A percentile compares a stretch with the other conserved stretches of the same genome.
Evolutionary conservation across 208 protist genomes (phyloP).

Genomic region (Phytomonas francai): DNA sequence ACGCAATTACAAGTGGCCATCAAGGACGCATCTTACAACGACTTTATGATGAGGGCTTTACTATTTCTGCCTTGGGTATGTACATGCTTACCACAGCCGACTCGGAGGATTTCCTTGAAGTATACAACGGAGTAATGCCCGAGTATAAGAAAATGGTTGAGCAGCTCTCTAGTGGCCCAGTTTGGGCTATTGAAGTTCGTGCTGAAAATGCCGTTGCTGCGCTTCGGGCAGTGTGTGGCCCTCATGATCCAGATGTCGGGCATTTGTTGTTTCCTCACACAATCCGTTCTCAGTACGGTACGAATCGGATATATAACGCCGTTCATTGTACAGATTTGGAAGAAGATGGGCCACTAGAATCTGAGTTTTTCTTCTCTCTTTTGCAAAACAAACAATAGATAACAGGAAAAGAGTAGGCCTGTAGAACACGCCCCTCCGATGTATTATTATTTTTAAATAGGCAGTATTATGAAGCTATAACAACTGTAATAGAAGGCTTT

Average conservation of each 20-base stretch:
- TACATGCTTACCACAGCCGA: slow-evolving; percentile 86
- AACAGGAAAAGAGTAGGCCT: neutral
- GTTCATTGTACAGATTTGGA: slow-evolving; percentile 96
- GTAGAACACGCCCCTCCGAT: neutral
- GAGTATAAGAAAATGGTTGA: slow-evolving; percentile 92
- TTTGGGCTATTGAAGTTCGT: slow-evolving; percentile 85
- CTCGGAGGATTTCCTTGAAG: slow-evolving; percentile 95
- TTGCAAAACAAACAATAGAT: slow-evolving; percentile 59
- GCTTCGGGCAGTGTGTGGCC: slow-evolving; percentile 85
- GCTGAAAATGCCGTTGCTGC: slow-evolving; percentile 77
- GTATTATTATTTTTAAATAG: slow-evolving; percentile 5
- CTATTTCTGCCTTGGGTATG: slow-evolving; percentile 86
- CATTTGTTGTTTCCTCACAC: slow-evolving; percentile 88
- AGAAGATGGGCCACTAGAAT: slow-evolving; percentile 93
- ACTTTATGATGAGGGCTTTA: slow-evolving; percentile 89
- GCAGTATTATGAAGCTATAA: neutral
- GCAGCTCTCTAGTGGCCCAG: slow-evolving; percentile 85
- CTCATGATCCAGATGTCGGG: slow-evolving; percentile 87
- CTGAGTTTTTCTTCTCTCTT: slow-evolving; percentile 90
- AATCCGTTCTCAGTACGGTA: slow-evolving; percentile 88
- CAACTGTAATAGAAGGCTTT: neutral
- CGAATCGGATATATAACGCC: slow-evolving; percentile 81
- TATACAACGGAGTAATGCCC: slow-evolving; percentile 94
- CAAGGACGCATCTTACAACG: slow-evolving; percentile 87
- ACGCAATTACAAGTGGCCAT: slow-evolving; percentile 86